These are phyloP conservation scores for Wickerhamomyces sp. DNA, from an alignment of 1,139 yeast species.

Conservation along the genomic window DNA sequence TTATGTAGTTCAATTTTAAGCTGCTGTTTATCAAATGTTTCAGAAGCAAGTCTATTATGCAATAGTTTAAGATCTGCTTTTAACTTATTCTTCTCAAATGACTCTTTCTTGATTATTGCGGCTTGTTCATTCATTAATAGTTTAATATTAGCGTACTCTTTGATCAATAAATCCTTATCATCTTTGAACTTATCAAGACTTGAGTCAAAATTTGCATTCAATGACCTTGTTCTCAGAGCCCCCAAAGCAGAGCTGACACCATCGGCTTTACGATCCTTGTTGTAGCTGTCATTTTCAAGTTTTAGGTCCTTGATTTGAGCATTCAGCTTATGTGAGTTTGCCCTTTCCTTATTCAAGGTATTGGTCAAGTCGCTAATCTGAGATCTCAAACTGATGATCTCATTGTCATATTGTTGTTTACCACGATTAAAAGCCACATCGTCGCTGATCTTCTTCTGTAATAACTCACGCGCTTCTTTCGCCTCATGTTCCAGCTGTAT, in stretches of 20 bases:
- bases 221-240: slow-evolving; percentile 20
- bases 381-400: slow-evolving; percentile 27
- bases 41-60: slow-evolving; percentile 51
- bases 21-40: slow-evolving; percentile 47
- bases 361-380: slow-evolving; percentile 22
- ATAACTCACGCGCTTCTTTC: slow-evolving; percentile 30
- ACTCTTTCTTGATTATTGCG: slow-evolving; percentile 47
- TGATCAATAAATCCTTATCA: slow-evolving; percentile 29
- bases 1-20: slow-evolving; percentile 37
- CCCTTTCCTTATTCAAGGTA: slow-evolving; percentile 21
- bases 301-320: slow-evolving; percentile 28
- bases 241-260: slow-evolving; percentile 23
- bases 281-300: slow-evolving; percentile 36
- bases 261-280: slow-evolving; percentile 21
- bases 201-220: slow-evolving; percentile 14
- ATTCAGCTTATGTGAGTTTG: slow-evolving; percentile 17
- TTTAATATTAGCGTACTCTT: slow-evolving; percentile 47
- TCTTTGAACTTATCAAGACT: slow-evolving; percentile 15
- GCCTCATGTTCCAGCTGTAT: slow-evolving; percentile 36
- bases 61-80: slow-evolving; percentile 55
- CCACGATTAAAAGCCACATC: slow-evolving; percentile 38
- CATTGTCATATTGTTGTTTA: slow-evolving; percentile 33
- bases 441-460: slow-evolving; percentile 35
- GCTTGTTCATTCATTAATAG: slow-evolving; percentile 49
- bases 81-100: slow-evolving; percentile 48